Evolutionary conservation across 148 eudicot species (phyloP).

Genomic region (Chenopodium suecicum): DNA sequence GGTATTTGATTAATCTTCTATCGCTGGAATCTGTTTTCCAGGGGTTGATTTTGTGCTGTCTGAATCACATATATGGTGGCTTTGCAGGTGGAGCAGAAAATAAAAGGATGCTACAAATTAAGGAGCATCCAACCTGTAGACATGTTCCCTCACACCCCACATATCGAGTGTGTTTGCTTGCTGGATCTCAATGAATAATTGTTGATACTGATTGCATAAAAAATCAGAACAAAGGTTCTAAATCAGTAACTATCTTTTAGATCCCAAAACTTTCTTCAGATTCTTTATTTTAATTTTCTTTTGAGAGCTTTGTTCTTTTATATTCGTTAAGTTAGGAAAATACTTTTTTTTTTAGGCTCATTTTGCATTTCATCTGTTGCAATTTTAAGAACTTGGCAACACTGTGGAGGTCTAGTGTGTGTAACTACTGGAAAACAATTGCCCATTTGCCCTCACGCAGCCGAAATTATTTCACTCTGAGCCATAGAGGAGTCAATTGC

Average conservation of each 20-base stretch:
- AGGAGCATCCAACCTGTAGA: conserved; percentile 83
- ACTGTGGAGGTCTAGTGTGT: background rate
- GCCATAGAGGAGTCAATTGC: background rate
- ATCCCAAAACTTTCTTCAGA: background rate
- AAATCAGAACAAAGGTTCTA: conserved; percentile 5
- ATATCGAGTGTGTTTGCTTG: conserved; percentile 93
- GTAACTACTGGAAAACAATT: background rate
- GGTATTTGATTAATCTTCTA: conserved; percentile 38
- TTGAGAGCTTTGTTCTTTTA: background rate
- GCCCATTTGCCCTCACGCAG: background rate
- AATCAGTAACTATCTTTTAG: background rate
- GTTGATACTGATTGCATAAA: background rate
- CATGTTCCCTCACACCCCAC: conserved; percentile 99
- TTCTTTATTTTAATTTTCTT: background rate
- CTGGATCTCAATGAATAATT: conserved; percentile 49
- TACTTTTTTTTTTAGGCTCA: background rate
- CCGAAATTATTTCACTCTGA: background rate
- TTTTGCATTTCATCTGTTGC: background rate
- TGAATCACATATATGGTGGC: background rate
- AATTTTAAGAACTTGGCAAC: background rate
- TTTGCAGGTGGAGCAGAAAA: conserved; percentile 68
- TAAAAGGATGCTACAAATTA: conserved; percentile 73
- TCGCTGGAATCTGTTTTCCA: background rate
- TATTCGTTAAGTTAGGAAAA: background rate
- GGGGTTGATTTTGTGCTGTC: background rate